Base-by-base conservation (phyloP, 1,284 basidiomycete genomes). In the Puccinia novopanici region DNA sequence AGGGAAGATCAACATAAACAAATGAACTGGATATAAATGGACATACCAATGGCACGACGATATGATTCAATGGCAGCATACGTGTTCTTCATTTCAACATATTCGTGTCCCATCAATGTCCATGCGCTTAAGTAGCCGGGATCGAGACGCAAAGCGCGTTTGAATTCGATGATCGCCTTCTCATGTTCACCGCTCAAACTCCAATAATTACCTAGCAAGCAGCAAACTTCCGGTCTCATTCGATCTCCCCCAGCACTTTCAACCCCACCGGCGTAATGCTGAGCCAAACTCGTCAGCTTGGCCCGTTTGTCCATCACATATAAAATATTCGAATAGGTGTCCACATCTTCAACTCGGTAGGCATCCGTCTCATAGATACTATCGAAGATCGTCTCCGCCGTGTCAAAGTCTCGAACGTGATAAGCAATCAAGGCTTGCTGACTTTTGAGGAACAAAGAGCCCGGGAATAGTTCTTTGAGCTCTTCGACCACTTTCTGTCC, bases 101-200 rank as follows among this genome's bases (percentile, higher is more conserved):
- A 99, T 86, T 98, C 97, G 86, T 99, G 97, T 0, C 97, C 97
- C 91, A 99, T 94, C 82, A 99, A 87, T n/a, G 96, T 98, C 97
- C 97, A 99, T 4, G 97, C 97, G 3, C 94, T 92, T 30, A 98
- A 89, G 86, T 95, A 99, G 6, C 93, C 94, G 82, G 92, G 90
- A 86, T 99, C 96, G 72, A 99, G 90, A 84, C 95, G 92, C 24
- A 96, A 92, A 12, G 96, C 95, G 81, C 95, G 90, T 83, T 92
- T 90, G 87, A 99, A 99, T 86, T 98, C 97, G 84, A 92, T 92
- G 84, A 98, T 92, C 0, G 97, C 95, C 85, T 96, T 96, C 84
- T 94, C 94, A 85, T 98, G 95, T 84, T 99, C 95, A 12, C 91
- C 89, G 40, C 94, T 90, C 24, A 95, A 89, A 34, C 95, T 97